These are phyloP conservation scores for Cordyceps farinosa DNA, from an alignment of 2,329 filamentous ascomycete species.

Conservation along the genomic window DNA sequence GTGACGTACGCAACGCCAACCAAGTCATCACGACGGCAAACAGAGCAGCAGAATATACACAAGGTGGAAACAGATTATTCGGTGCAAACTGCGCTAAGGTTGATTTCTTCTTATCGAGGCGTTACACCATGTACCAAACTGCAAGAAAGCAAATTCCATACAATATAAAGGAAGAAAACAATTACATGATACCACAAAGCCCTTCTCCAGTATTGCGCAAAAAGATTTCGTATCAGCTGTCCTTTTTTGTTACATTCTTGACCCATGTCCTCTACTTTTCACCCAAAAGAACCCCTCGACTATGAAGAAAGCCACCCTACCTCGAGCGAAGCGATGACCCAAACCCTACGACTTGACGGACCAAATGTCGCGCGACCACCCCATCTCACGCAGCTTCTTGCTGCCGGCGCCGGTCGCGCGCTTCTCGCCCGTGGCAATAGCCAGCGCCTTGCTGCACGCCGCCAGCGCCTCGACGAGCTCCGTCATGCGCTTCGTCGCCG, in stretches of 20 bases:
- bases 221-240: conserved; percentile 2
- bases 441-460: conserved; percentile 68
- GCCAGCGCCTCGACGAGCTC: conserved; percentile 77
- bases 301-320: background rate
- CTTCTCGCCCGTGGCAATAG: conserved; percentile 54
- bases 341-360: conserved; percentile 44
- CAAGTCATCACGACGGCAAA: too few relatives aligned
- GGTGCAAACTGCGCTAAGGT: background rate
- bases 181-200: background rate
- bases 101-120: background rate
- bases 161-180: background rate
- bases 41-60: too few relatives aligned
- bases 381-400: conserved; percentile 59
- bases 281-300: background rate
- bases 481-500: conserved; percentile 63
- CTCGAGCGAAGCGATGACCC: background rate
- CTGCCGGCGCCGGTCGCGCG: conserved; percentile 45
- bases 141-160: background rate
- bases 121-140: background rate
- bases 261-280: background rate
- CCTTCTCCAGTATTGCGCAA: background rate
- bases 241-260: background rate
- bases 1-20: too few relatives aligned
- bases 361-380: conserved; percentile 63
- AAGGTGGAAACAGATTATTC: background rate